Evolutionary conservation across 1,284 basidiomycete species (phyloP).

Genomic region (Apiotrichum mycotoxinovorans): DNA sequence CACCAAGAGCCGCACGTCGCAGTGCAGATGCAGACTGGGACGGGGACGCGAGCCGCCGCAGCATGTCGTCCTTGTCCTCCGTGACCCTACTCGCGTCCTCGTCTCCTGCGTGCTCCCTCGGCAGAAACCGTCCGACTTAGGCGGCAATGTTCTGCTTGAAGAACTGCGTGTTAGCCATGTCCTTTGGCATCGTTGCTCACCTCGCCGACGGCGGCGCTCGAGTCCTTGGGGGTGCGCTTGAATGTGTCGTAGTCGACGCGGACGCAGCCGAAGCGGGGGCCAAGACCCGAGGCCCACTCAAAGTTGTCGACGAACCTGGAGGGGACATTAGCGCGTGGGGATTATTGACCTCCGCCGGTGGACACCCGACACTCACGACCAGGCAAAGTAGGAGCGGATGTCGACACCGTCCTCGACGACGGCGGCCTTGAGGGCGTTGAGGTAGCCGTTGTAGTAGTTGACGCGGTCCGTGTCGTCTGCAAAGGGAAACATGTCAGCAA

Average conservation of each 20-base stretch:
- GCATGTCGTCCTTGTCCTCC: too few species aligned
- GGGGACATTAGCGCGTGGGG: background rate
- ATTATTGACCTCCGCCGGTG: too few species aligned
- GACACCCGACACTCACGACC: conserved; percentile 35
- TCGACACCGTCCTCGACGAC: conserved; percentile 64
- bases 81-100: too few species aligned
- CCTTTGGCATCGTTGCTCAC: background rate
- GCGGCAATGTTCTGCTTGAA: conserved; percentile 11
- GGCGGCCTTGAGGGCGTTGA: conserved; percentile 60
- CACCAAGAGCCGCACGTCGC: too few species aligned
- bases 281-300: conserved; percentile 56
- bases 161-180: conserved; percentile 6
- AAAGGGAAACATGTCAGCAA: conserved; percentile 39
- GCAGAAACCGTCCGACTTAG: background rate
- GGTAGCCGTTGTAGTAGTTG: conserved; percentile 65
- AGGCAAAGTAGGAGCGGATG: conserved; percentile 64
- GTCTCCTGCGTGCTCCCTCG: too few species aligned
- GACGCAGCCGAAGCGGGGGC: conserved; percentile 40
- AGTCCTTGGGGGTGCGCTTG: conserved; percentile 65
- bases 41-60: too few species aligned
- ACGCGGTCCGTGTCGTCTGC: conserved; percentile 60
- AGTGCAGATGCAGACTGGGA: too few species aligned
- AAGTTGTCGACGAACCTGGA: conserved; percentile 60
- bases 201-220: conserved; percentile 44
- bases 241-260: conserved; percentile 60